A percentile compares a stretch with the other conserved stretches of the same genome.
Conservation (phyloP, 192 early-diverging fungal species). For the Funneliformis mosseae region DNA sequence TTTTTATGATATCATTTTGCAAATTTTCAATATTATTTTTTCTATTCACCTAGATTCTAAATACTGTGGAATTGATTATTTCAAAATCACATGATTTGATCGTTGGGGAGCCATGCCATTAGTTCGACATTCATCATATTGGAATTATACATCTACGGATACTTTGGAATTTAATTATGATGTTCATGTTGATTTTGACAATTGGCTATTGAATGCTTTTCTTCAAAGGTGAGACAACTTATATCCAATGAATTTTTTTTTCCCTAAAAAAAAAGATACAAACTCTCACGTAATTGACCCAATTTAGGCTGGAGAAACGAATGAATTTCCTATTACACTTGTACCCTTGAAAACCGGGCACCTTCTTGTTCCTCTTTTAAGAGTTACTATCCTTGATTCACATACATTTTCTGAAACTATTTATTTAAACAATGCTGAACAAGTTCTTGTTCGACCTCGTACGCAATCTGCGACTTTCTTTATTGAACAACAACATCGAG, state of each 20-base stretch:
- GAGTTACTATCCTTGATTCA: constrained; percentile 43
- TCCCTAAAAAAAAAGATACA: no score
- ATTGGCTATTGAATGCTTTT: constrained; percentile 64
- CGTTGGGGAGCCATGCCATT: constrained; percentile 61
- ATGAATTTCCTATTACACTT: constrained; percentile 53
- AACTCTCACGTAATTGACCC: no score
- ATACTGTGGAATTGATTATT: constrained; percentile 55
- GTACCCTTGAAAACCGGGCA: constrained; percentile 64
- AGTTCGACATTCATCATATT: constrained; percentile 57
- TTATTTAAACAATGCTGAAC: constrained; percentile 61
- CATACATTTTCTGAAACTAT: constrained; percentile 53
- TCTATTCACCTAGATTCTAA: constrained; percentile 45
- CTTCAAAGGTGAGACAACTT: no score
- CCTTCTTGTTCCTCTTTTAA: constrained; percentile 54
- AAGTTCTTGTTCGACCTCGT: constrained; percentile 57
- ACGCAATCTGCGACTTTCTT: constrained; percentile 61
- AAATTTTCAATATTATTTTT: neutral
- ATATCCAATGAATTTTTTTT: no score
- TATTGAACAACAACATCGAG: constrained; percentile 59
- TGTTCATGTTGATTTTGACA: constrained; percentile 64
- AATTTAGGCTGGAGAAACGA: constrained; percentile 48
- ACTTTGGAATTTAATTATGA: constrained; percentile 58
- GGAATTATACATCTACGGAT: constrained; percentile 39
- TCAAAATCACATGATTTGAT: constrained; percentile 43
- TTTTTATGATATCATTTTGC: no score